These are phyloP conservation scores for Pichia sorboxylosa DNA, from an alignment of 1,139 yeast species.

Conservation along the genomic window DNA sequence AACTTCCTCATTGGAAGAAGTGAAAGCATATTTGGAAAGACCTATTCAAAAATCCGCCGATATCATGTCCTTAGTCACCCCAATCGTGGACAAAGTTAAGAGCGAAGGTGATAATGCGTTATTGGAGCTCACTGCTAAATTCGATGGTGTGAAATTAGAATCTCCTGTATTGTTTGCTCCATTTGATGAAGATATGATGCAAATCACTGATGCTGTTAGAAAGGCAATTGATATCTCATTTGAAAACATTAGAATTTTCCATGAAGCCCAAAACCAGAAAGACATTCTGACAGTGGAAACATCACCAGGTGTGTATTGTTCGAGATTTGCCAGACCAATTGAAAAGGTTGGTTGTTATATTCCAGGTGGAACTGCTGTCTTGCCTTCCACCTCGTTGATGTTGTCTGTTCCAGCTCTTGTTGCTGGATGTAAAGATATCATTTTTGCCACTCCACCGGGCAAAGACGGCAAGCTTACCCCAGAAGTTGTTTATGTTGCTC, in stretches of 20 bases:
- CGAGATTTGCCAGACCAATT: conserved; percentile 90
- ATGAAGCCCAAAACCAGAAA: conserved; percentile 74
- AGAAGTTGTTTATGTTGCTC: conserved; percentile 95
- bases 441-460: conserved; percentile 98
- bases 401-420: conserved; percentile 98
- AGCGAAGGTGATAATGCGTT: conserved; percentile 76
- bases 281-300: conserved; percentile 81
- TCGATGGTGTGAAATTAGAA: conserved; percentile 67
- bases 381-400: conserved; percentile 97
- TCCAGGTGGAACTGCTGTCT: conserved; percentile 98
- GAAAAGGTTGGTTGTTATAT: conserved; percentile 90
- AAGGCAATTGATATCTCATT: conserved; percentile 83
- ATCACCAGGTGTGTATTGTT: conserved; percentile 84
- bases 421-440: conserved; percentile 89
- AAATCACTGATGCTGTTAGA: conserved; percentile 64
- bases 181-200: conserved; percentile 66
- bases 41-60: conserved; percentile 88
- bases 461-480: conserved; percentile 89
- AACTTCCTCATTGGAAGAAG: conserved; percentile 32
- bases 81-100: conserved; percentile 73
- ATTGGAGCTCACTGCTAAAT: conserved; percentile 75
- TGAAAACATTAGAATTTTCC: conserved; percentile 83
- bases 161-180: conserved; percentile 81
- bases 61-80: conserved; percentile 83
- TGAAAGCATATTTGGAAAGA: conserved; percentile 57